Percentiles rank a stretch among this genome's conserved stretches.
phyloP scores from a whole-genome alignment of 2,329 filamentous ascomycete species.

The Ophiocordyceps camponoti-rufipedis region DNA sequence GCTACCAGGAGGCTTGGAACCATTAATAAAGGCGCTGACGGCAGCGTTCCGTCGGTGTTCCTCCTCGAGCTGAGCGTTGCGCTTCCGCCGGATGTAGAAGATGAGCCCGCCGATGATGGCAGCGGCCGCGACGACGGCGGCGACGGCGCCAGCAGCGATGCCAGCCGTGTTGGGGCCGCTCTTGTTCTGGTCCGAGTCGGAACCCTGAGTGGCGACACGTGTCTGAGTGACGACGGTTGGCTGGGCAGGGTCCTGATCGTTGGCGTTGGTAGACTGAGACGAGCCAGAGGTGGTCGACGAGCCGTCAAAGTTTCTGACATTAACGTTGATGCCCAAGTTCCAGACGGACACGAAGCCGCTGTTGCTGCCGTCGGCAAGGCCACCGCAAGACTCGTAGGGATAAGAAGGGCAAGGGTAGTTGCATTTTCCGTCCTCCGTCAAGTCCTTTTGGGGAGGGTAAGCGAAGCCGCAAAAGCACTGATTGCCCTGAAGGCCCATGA shows the following conservation, averaged over 20 bases:
- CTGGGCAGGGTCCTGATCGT: conserved; percentile 4
- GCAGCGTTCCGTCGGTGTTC: conserved; percentile 70
- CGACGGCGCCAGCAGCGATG: conserved; percentile 75
- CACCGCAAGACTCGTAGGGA: conserved; percentile 39
- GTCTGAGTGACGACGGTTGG: conserved; percentile 6
- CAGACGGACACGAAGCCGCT: conserved; percentile 22
- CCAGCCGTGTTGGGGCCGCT: conserved; percentile 53
- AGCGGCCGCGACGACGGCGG: conserved; percentile 54
- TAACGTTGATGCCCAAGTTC: conserved; percentile 29
- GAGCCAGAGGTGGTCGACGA: conserved; percentile 10
- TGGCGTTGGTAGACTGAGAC: conserved; percentile 1
- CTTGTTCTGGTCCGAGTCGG: conserved; percentile 8
- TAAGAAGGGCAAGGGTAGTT: conserved; percentile 47
- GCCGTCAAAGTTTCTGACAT: conserved; percentile 10
- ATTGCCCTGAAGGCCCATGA: conserved; percentile 44
- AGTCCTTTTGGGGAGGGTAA: conserved; percentile 38
- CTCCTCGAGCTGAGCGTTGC: conserved; percentile 62
- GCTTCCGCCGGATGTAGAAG: conserved; percentile 58
- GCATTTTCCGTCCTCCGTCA: conserved; percentile 43
- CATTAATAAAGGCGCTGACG: conserved; percentile 56
- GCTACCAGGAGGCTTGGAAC: conserved; percentile 42
- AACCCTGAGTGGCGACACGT: conserved; percentile 4
- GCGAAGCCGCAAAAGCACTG: conserved; percentile 57
- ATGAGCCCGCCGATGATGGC: conserved; percentile 50
- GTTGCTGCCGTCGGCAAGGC: conserved; percentile 7